A percentile compares a stretch with the other conserved stretches of the same genome.
These are phyloP conservation scores for Fusarium pseudograminearum DNA, from an alignment of 2,329 filamentous ascomycete species.

Conservation along the genomic window DNA sequence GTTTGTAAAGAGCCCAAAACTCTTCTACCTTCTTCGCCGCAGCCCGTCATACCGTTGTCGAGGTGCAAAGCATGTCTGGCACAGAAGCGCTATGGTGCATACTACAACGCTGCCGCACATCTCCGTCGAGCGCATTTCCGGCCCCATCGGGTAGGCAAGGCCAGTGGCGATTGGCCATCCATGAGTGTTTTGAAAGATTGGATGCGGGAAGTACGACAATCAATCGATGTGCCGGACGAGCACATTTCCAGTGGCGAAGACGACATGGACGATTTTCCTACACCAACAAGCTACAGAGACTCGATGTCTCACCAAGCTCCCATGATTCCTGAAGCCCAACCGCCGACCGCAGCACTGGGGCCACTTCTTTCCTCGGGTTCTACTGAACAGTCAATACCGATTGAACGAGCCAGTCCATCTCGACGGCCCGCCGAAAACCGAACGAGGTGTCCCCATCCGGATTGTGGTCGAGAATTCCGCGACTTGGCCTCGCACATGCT, in stretches of 20 bases:
- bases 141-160: constrained; percentile 66
- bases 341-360: constrained; percentile 23
- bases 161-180: constrained; percentile 69
- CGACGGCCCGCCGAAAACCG: constrained; percentile 56
- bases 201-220: constrained; percentile 70
- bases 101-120: constrained; percentile 71
- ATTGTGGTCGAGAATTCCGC: constrained; percentile 71
- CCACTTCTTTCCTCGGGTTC: constrained; percentile 35
- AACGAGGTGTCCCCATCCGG: constrained; percentile 66
- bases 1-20: constrained; percentile 65
- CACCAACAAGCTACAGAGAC: constrained; percentile 32
- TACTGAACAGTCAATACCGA: constrained; percentile 45
- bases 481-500: constrained; percentile 90
- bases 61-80: constrained; percentile 69
- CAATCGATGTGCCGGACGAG: constrained; percentile 60
- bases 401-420: constrained; percentile 48
- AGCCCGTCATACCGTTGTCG: constrained; percentile 64
- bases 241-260: constrained; percentile 64
- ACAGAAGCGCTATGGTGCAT: constrained; percentile 69
- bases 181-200: constrained; percentile 70
- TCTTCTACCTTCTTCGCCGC: constrained; percentile 53
- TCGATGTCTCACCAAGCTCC: constrained; percentile 24
- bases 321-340: constrained; percentile 30
- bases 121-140: constrained; percentile 69
- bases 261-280: constrained; percentile 58